Percentiles rank a stretch among this genome's conserved stretches.
phyloP scores from a whole-genome alignment of 345 rosid genomes.

The Eucalyptus curtisii region DNA sequence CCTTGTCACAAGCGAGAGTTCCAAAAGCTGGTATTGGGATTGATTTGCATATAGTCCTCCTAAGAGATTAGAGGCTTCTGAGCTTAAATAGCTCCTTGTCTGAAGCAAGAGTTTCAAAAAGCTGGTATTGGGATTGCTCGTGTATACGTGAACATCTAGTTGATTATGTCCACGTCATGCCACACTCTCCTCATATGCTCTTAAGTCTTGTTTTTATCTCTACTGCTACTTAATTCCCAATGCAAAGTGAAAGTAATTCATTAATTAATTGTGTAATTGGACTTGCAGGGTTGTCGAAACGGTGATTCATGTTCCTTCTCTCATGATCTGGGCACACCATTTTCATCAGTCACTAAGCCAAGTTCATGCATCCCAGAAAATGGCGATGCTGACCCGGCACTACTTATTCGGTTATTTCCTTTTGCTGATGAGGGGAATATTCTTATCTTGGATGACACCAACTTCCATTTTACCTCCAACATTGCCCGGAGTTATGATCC shows the following conservation, averaged over 20 bases:
- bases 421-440: slow-evolving; percentile 29
- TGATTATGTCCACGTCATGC: neutral
- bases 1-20: neutral
- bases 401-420: slow-evolving; percentile 42
- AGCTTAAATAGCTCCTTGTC: neutral
- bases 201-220: neutral
- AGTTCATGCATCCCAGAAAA: slow-evolving; percentile 45
- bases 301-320: slow-evolving; percentile 58
- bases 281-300: slow-evolving; percentile 78
- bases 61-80: neutral
- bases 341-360: slow-evolving; percentile 4
- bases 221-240: neutral
- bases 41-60: neutral
- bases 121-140: neutral
- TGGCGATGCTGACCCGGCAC: slow-evolving; percentile 20
- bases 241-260: neutral
- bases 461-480: slow-evolving; percentile 48
- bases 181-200: neutral
- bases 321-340: slow-evolving; percentile 30
- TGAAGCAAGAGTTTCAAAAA: neutral
- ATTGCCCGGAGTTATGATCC: slow-evolving; percentile 43
- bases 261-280: neutral
- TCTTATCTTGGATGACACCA: slow-evolving; percentile 65
- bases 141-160: neutral
- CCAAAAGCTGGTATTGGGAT: neutral